Percentiles rank a stretch among this genome's conserved stretches.
Evolutionary conservation across 352 stramenopile species (phyloP).

Genomic region (Phytophthora sp.): DNA sequence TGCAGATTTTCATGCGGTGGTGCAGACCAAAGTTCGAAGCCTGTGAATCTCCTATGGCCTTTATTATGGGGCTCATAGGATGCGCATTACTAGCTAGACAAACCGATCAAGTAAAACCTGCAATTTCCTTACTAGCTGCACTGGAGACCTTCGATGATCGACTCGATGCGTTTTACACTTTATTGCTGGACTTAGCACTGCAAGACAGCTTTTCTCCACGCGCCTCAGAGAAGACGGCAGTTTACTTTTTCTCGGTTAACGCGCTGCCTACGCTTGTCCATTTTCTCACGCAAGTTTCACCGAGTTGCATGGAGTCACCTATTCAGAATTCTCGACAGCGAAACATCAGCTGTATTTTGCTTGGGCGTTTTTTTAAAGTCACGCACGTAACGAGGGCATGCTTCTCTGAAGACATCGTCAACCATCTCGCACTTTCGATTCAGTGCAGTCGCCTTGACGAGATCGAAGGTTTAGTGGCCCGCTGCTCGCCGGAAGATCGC

Average conservation of each 20-base stretch:
- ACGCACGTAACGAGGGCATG: constrained; percentile 37
- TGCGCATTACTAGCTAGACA: constrained; percentile 60
- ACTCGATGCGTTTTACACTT: constrained; percentile 50
- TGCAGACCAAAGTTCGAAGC: constrained; percentile 30
- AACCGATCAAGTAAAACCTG: constrained; percentile 22
- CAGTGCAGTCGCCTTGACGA: constrained; percentile 78
- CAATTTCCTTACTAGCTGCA: constrained; percentile 29
- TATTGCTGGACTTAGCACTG: constrained; percentile 52
- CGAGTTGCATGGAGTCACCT: constrained; percentile 58
- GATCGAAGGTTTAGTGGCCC: constrained; percentile 47
- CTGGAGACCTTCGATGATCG: constrained; percentile 39
- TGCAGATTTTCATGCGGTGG: constrained; percentile 54
- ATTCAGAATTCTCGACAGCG: constrained; percentile 58
- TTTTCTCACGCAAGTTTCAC: constrained; percentile 58
- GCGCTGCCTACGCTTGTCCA: constrained; percentile 54
- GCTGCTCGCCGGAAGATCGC: constrained; percentile 35
- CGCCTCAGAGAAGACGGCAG: constrained; percentile 33
- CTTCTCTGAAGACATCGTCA: constrained; percentile 67
- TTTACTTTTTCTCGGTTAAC: constrained; percentile 48
- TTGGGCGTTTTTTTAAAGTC: constrained; percentile 58
- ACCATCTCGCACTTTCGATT: constrained; percentile 71
- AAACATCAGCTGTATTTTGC: constrained; percentile 77
- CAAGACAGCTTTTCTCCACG: constrained; percentile 17
- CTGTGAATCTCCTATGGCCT: constrained; percentile 39
- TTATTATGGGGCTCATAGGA: constrained; percentile 57